Conservation (phyloP, 2,329 filamentous ascomycete species). For the Akanthomyces muscarius region DNA sequence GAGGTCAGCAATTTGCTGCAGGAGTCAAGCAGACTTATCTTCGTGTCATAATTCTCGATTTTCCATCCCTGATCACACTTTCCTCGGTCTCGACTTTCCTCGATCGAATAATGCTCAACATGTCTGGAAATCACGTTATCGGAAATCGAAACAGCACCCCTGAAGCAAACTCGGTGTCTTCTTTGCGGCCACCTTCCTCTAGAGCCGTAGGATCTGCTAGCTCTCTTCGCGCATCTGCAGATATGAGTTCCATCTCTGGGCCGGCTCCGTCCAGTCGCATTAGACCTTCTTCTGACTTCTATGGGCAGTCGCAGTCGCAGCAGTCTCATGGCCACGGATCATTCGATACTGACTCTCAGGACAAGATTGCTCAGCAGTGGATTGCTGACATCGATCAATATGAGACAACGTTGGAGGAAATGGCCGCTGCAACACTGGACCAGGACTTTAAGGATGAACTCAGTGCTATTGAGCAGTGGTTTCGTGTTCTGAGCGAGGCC, state of each 20-base stretch:
- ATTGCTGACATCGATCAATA: constrained; percentile 98
- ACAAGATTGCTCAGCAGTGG: constrained; percentile 96
- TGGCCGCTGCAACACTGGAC: constrained; percentile 96
- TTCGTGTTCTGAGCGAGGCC: constrained; percentile 92
- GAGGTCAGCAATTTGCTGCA: constrained; percentile 82
- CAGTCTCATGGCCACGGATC: constrained; percentile 63
- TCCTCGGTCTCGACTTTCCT: constrained; percentile 7
- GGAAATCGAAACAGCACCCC: constrained; percentile 96
- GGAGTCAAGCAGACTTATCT: constrained; percentile 46
- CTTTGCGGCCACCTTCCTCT: constrained; percentile 77
- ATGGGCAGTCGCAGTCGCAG: constrained; percentile 70
- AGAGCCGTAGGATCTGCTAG: constrained; percentile 73
- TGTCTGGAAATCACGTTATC: constrained; percentile 66
- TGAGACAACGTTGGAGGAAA: constrained; percentile 97
- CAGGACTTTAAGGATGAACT: constrained; percentile 99
- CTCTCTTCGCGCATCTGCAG: constrained; percentile 89
- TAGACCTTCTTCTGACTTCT: constrained; percentile 92
- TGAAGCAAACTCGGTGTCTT: constrained; percentile 76
- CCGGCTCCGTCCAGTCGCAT: constrained; percentile 71
- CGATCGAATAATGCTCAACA: constrained; percentile 47
- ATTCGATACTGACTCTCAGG: constrained; percentile 74
- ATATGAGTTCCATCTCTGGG: constrained; percentile 79
- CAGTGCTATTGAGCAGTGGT: constrained; percentile 99
- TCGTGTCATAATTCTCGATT: constrained; percentile 24
- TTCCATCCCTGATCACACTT: constrained; percentile 21